phyloP scores from a whole-genome alignment of 345 rosid species.

The Erodium maritimum region DNA sequence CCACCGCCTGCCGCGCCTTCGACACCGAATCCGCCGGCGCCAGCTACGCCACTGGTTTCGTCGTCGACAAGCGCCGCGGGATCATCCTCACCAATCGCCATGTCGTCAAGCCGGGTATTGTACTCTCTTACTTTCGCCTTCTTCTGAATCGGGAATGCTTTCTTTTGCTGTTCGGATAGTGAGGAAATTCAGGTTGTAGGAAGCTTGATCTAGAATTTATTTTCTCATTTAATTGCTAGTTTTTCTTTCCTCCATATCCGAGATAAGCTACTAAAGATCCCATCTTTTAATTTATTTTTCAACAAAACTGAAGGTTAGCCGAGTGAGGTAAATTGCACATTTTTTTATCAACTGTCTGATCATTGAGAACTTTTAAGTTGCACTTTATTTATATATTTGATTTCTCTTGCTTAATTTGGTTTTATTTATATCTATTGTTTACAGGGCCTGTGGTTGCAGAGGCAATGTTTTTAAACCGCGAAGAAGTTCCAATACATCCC shows the following conservation, averaged over 20 bases:
- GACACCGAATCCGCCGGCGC: slow-evolving; percentile 79
- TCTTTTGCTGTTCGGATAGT: background rate
- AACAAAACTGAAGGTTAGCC: too few species aligned
- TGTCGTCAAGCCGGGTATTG: slow-evolving; percentile 73
- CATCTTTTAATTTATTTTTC: too few species aligned
- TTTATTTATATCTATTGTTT: slow-evolving; percentile 6
- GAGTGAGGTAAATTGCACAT: too few species aligned
- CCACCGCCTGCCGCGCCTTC: slow-evolving; percentile 80
- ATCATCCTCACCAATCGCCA: slow-evolving; percentile 95
- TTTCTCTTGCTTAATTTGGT: too few species aligned
- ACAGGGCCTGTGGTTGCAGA: slow-evolving; percentile 93
- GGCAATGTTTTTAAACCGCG: slow-evolving; percentile 87
- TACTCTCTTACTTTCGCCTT: background rate
- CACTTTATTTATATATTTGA: too few species aligned
- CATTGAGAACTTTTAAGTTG: too few species aligned
- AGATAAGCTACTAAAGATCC: too few species aligned
- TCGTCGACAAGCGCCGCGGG: slow-evolving; percentile 83
- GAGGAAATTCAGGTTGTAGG: too few species aligned
- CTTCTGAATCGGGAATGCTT: background rate
- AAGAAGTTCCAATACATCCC: slow-evolving; percentile 75
- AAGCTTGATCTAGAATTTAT: too few species aligned
- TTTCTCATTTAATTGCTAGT: too few species aligned
- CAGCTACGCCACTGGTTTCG: slow-evolving; percentile 77
- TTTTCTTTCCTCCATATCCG: too few species aligned
- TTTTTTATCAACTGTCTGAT: too few species aligned